Evolutionary conservation across 352 stramenopile species (phyloP), one percentile per base, ranked within the genome.

Genomic region (Globisporangium recalcitrans): DNA sequence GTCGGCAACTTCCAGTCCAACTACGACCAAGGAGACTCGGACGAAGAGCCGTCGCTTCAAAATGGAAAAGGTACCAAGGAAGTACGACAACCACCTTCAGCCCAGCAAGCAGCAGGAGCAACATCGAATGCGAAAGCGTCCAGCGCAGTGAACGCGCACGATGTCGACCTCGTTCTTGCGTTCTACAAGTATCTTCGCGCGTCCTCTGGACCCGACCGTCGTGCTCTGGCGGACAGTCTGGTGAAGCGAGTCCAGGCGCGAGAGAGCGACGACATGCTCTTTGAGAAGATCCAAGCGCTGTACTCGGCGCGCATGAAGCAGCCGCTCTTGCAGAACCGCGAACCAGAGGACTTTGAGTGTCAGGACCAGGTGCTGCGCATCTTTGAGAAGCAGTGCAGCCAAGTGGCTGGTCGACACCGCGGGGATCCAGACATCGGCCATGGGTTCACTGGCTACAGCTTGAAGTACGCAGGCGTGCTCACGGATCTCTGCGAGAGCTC

Each of bases 1-100:
- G 82, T 93, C 19, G 85, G 82, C 40, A 91, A 95, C 59, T 95
- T 91, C 55, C 80, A 92, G 65, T 90, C 80, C 14, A 90, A 77
- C 16, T 88, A 87, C 57, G 85, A 95, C 64, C 72, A 78, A 36
- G 69, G 57, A 24, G 60, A 64, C 2, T 63, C 60, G 14, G 67
- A 68, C 6, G 74, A n/a, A n/a, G n/a, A n/a, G n/a, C n/a, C 74
- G 6, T 32, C 22, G 10, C 10, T 52, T 21, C 46, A 32, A 7
- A 27, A 52, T 32, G 46, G 11, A 32, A 3, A 19, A n/a, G n/a
- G 22, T 32, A 52, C 22, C 22, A 32, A 52, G 21, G 4, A 11
- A 31, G 6, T 32, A 5, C 14, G 2, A n/a, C n/a, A n/a, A n/a
- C 32, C 22, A 42, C 8, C 32, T 2, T 31, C 29, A 22, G 19